Base-by-base conservation (phyloP, 2,329 filamentous ascomycete genomes). In the Xylaria sp. region DNA sequence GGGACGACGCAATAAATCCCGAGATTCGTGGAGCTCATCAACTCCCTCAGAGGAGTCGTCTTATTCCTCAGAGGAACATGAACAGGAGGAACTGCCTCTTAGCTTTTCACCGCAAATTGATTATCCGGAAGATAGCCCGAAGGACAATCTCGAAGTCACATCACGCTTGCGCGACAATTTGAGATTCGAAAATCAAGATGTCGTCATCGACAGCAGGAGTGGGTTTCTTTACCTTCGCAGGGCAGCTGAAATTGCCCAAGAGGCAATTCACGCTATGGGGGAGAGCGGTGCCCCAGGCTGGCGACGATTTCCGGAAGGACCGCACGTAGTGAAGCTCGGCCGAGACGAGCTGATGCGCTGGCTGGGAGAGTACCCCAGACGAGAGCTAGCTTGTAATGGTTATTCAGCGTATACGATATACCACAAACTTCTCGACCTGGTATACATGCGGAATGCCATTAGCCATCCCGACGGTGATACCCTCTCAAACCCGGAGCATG, bases 311-410 rank as follows among this genome's bases (percentile, higher is more conserved):
- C 7, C 5, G 0, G 66, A 59, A 0, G 58, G 56, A 21, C 57
- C 53, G 3, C 57, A 65, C 6, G 6, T 55, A 9, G 47, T 68
- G 1, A 24, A 12, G 5, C 53, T 68, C 6, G 62, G 66, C 0
- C 36, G 62, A 24, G 12, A 62, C 4, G 66, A 68, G 51, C 53
- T 68, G 12, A 19, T 17, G 3, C 2, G 12, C 0, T 62, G 57
- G 66, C 11, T 65, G 4, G 42, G 56, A 9, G 14, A 5, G 19
- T 12, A 36, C 34, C 34, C 34, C 34, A 7, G 11, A 36, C 11
- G 3, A 8, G 8, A 36, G 7, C 7, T 36, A 2, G 34, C 8
- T 12, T 17, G 30, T 17, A 65, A 58, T 6, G 61, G 60, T 3
- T 9, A 24, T 2, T 5, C 12, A 4, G 7, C 6, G 14, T 2